Base-by-base conservation (phyloP, 2,329 filamentous ascomycete genomes). In the Sphaerulina vaccinii region DNA sequence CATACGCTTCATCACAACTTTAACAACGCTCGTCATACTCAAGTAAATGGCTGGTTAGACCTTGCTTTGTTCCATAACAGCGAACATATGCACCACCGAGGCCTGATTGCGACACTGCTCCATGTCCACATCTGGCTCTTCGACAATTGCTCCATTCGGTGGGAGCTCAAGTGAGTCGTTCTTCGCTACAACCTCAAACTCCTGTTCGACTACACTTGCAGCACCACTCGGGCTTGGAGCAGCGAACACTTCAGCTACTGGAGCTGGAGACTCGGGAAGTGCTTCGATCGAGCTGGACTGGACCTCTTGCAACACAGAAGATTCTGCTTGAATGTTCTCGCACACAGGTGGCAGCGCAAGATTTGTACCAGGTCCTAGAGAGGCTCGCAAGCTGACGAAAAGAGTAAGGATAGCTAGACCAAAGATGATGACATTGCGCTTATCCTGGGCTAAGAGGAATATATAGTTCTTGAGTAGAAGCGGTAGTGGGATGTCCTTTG, bases 391-490 rank as follows among this genome's bases (percentile, higher is more conserved):
- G 36, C 57, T 47, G 21, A 60, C n/a, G 45, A 54, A 55, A 5
- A 58, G 24, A 3, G 55, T 49, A 4, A 61, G 24, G 2, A 57
- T 37, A 2, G 53, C 71, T 3, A 83, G 67, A 3, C 77, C 52
- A 7, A 73, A 65, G 27, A 82, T 75, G 15, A 73, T 68, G 9
- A 81, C 66, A 59, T 83, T 84, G 32, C 76, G 73, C 39, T 71
- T 71, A 57, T 84, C 81, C 38, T 72, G 72, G 2, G 77, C 70
- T 16, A 82, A 66, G 1, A 81, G 67, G 19, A 74, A 68, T 15
- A 82, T 51, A 58, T 81, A 83, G 61, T 81, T 82, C 52, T 72
- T 69, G 38, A 82, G 54, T 11, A 83, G 68, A 0, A 75, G 75
- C 13, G 72, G 69, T 0, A 84, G 67, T 2, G 79, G 79, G 16